A percentile compares a stretch with the other conserved stretches of the same genome.
These are phyloP conservation scores for Ustanciosporium gigantosporum DNA, from an alignment of 1,284 basidiomycete genomes.

Conservation along the genomic window DNA sequence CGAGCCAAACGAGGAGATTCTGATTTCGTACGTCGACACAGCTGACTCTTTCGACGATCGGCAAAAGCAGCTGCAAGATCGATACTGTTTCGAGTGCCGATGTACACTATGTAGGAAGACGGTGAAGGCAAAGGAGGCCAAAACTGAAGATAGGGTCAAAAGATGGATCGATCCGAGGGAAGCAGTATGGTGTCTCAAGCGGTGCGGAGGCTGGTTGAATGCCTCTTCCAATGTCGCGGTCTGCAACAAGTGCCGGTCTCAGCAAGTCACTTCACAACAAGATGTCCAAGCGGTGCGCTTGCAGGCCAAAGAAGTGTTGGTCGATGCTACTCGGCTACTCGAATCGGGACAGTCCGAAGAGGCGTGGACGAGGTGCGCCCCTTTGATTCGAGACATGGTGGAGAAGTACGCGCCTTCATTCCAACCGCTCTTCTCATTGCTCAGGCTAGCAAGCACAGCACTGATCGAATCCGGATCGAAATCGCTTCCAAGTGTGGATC, in stretches of 20 bases:
- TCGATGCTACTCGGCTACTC: conserved; percentile 69
- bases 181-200: conserved; percentile 67
- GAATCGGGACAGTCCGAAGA: conserved; percentile 56
- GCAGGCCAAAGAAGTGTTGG: conserved; percentile 72
- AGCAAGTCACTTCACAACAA: no score
- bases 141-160: no score
- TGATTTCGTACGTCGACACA: conserved; percentile 83
- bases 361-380: conserved; percentile 69
- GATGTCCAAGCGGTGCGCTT: no score
- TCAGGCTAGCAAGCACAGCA: conserved; percentile 71
- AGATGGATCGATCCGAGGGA: conserved; percentile 70
- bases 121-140: conserved; percentile 26
- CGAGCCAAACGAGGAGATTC: conserved; percentile 62
- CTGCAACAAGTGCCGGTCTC: no score
- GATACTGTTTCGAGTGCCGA: conserved; percentile 78
- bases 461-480: conserved; percentile 64
- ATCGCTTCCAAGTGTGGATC: conserved; percentile 1
- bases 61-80: conserved; percentile 71
- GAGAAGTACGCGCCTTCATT: conserved; percentile 61
- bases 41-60: conserved; percentile 68
- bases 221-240: no score
- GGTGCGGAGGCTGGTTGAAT: conserved; percentile 51
- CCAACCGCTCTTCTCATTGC: conserved; percentile 76
- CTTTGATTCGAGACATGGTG: conserved; percentile 67
- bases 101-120: conserved; percentile 69